A percentile compares a stretch with the other conserved stretches of the same genome.
Evolutionary conservation across 202 grass and related monocot species (phyloP).

Genomic region (Elaeis oleifera): DNA sequence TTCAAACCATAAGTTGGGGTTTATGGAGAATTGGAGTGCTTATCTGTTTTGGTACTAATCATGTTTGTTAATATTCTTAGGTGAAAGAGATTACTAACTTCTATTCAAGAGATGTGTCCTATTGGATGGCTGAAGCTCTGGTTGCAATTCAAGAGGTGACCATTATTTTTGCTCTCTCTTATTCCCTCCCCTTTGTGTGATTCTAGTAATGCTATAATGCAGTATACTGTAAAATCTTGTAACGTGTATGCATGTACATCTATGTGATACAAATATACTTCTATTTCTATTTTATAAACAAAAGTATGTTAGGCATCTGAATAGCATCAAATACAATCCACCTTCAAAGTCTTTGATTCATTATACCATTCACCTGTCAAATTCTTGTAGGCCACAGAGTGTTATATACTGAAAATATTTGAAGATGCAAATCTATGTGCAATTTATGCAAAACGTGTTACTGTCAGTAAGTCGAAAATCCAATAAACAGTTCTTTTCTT

Average conservation of each 20-base stretch:
- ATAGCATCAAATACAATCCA: too few relatives aligned
- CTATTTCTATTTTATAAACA: too few relatives aligned
- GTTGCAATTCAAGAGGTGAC: constrained; percentile 58
- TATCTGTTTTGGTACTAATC: constrained; percentile 3
- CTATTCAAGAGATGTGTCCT: constrained; percentile 9
- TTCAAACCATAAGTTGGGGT: too few relatives aligned
- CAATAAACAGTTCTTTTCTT: background rate
- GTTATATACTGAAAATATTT: constrained; percentile 46
- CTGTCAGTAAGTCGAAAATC: constrained; percentile 60
- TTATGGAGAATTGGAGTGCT: background rate
- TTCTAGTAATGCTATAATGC: too few relatives aligned
- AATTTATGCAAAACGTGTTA: constrained; percentile 69
- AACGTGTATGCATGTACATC: too few relatives aligned
- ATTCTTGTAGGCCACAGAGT: constrained; percentile 57
- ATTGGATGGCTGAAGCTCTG: constrained; percentile 54
- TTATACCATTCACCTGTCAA: too few relatives aligned
- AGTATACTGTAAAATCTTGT: too few relatives aligned
- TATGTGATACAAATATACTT: too few relatives aligned
- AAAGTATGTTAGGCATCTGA: too few relatives aligned
- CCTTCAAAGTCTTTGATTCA: too few relatives aligned
- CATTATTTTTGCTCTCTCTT: background rate
- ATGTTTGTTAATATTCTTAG: constrained; percentile 32
- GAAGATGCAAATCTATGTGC: constrained; percentile 60
- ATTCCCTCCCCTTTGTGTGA: too few relatives aligned
- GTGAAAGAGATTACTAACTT: constrained; percentile 45